Conservation (phyloP, 108 stramenopile species). For the Craspedostauros australis region DNA sequence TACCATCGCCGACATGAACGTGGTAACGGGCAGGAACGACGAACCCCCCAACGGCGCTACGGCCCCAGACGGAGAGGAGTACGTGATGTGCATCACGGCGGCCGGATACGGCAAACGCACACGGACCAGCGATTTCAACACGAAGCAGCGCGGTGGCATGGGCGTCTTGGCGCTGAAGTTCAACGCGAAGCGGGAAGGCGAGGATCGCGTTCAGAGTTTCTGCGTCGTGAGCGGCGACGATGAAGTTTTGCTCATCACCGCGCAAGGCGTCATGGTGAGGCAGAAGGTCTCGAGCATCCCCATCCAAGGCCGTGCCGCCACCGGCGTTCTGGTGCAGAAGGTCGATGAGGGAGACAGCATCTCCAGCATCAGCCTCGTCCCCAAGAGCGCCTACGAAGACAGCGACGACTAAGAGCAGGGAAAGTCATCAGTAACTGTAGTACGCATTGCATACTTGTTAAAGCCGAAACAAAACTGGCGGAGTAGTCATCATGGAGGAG, state of each 20-base stretch:
- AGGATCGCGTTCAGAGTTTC: conserved; percentile 68
- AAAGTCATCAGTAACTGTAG: too few relatives aligned
- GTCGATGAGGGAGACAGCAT: conserved; percentile 75
- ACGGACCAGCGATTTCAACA: conserved; percentile 62
- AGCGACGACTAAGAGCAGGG: too few relatives aligned
- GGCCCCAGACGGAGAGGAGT: conserved; percentile 31
- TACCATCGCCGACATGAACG: conserved; percentile 81
- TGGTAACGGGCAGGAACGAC: conserved; percentile 39
- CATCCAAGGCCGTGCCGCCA: conserved; percentile 74
- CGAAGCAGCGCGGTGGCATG: conserved; percentile 64
- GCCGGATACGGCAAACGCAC: conserved; percentile 90
- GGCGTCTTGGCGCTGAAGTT: conserved; percentile 93
- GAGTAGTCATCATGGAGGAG: too few relatives aligned
- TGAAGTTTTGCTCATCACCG: conserved; percentile 83
- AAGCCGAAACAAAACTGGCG: too few relatives aligned
- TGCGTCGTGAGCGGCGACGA: conserved; percentile 80
- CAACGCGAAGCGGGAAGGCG: conserved; percentile 38
- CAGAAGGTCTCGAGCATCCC: conserved; percentile 76
- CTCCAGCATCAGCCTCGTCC: conserved; percentile 68
- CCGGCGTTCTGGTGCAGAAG: conserved; percentile 88
- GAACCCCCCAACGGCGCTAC: background rate
- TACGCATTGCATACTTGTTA: too few relatives aligned
- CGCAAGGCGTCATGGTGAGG: conserved; percentile 87
- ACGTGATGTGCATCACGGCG: conserved; percentile 70
- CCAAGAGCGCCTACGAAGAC: conserved; percentile 28